These are phyloP conservation scores for Sugiyamaella neomexicana DNA, from an alignment of 1,139 yeast species.

Conservation along the genomic window DNA sequence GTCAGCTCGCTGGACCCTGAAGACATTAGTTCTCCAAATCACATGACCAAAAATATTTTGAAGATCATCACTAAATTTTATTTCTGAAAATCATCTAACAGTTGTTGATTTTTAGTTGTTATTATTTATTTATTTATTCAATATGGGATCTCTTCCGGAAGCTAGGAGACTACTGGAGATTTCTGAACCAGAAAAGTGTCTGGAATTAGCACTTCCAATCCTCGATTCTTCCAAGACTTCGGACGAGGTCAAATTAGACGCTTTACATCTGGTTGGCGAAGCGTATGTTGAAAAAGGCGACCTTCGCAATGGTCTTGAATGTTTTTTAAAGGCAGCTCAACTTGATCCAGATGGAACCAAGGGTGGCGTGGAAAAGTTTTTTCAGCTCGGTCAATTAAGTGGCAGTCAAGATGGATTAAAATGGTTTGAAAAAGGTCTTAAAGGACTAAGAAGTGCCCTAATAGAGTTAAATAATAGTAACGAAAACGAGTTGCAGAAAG, in stretches of 20 bases:
- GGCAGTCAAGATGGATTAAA: conserved; percentile 79
- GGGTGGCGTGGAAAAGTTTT: conserved; percentile 75
- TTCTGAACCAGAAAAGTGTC: conserved; percentile 15
- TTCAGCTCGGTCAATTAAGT: conserved; percentile 85
- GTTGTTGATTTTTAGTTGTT: conserved; percentile 2
- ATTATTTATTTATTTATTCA: background rate
- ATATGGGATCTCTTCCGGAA: conserved; percentile 10
- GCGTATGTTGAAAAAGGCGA: conserved; percentile 74
- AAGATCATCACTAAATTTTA: conserved; percentile 7
- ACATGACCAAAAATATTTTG: conserved; percentile 1
- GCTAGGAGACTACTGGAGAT: conserved; percentile 18
- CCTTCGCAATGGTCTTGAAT: conserved; percentile 72
- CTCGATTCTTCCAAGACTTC: background rate
- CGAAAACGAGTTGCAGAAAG: conserved; percentile 25
- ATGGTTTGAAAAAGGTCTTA: conserved; percentile 65
- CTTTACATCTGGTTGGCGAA: conserved; percentile 64
- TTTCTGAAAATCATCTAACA: background rate
- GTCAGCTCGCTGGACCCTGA: no score
- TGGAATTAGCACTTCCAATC: conserved; percentile 16
- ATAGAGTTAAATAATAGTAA: conserved; percentile 37
- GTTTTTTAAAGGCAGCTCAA: conserved; percentile 62
- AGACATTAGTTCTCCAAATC: background rate
- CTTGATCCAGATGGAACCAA: conserved; percentile 63
- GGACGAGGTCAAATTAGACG: conserved; percentile 25
- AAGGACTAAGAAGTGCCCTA: conserved; percentile 45